Evolutionary conservation across 148 eudicot species (phyloP), one percentile per base, ranked within the genome.

Genomic region (Simmondsia chinensis): DNA sequence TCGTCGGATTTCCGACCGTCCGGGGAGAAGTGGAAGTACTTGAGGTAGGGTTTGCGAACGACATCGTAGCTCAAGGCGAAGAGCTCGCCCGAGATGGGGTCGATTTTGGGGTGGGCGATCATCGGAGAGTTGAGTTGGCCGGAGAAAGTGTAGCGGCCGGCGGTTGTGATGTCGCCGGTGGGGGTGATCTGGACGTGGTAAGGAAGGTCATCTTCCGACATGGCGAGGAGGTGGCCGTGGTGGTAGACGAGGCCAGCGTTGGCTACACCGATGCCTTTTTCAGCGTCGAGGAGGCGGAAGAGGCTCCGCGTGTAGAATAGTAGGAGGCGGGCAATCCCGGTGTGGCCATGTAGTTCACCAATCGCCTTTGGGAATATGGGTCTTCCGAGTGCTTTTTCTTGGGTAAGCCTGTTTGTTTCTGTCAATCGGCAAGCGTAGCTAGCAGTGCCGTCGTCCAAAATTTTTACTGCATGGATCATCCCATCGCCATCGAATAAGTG

Each of bases 101-200:
- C 94, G 13, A 83, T 39, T 39, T 83, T 83, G 0, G 94, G 94
- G 45, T 83, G 94, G 2, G 94, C 94, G 13, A 83, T 83, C 94
- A 83, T 83, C 4, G 88, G 58, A 0, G 79, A 54, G 0, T 71
- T 43, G 1, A 83, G 58, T 43, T 83, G 72, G 0, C 68, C 71
- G n/a, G 56, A 11, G 29, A 83, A 83, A 20, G 66, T 49, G 52
- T 63, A 80, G 36, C 94, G 5, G 0, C 72, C 84, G 0, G 48
- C 72, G 1, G 94, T 83, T 10, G 65, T 47, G 20, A 83, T 33
- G 51, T 83, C 88, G 1, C 94, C 88, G 21, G 65, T 27, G 8
- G 76, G 61, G 2, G 82, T 65, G 24, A 83, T 46, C 1, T 45
- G 14, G 2, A 83, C 82, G 6, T 83, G 88, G 42, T 83, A 83